Evolutionary conservation across 2,329 filamentous ascomycete genomes (phyloP).

Genomic region (Fusarium sublunatum): DNA sequence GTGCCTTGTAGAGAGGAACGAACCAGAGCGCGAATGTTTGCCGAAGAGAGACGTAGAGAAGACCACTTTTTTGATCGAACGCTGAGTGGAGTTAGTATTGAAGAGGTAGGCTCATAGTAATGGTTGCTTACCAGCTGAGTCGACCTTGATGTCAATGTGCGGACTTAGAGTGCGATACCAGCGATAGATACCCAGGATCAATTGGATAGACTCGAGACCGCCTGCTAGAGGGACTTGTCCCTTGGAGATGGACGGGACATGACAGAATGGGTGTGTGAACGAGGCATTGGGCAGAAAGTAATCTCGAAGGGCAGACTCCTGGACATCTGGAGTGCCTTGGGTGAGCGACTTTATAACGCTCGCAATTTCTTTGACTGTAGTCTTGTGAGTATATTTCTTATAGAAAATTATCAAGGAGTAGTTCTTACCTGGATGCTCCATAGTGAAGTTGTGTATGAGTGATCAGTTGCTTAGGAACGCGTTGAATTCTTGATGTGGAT

Average conservation of each 20-base stretch:
- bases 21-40: conserved; percentile 84
- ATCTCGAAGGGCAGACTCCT: conserved; percentile 72
- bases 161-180: conserved; percentile 90
- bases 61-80: conserved; percentile 72
- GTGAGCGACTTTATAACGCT: conserved; percentile 75
- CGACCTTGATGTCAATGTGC: conserved; percentile 73
- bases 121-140: conserved; percentile 61
- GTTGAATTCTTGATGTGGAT: background rate
- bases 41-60: conserved; percentile 78
- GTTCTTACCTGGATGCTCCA: conserved; percentile 57
- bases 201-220: conserved; percentile 69
- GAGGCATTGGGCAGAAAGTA: conserved; percentile 79
- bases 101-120: fast-evolving
- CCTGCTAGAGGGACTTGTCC: conserved; percentile 55
- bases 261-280: conserved; percentile 83
- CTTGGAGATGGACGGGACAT: conserved; percentile 67
- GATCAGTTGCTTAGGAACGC: background rate
- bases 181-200: conserved; percentile 77
- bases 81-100: conserved; percentile 56
- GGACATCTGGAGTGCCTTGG: conserved; percentile 73
- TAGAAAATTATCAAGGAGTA: background rate
- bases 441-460: background rate
- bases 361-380: conserved; percentile 67
- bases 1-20: conserved; percentile 77
- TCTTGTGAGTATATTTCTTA: background rate